phyloP scores from a whole-genome alignment of 805 yeast genomes.

The Pichia kluyveri region DNA sequence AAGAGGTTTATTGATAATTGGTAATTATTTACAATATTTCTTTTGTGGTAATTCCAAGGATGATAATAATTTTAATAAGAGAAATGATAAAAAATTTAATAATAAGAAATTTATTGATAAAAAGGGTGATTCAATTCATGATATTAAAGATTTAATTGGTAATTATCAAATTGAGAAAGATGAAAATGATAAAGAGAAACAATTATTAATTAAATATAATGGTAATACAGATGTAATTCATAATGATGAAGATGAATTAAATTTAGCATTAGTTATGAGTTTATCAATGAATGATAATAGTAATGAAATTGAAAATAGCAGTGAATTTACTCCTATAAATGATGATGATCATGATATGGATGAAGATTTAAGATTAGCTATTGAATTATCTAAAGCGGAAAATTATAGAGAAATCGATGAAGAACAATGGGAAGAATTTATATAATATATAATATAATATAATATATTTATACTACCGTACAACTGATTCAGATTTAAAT shows the following conservation, averaged over 20 bases:
- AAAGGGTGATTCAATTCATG: constrained; percentile 19
- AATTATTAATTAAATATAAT: constrained; percentile 35
- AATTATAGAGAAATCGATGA: not conserved
- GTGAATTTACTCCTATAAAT: no score
- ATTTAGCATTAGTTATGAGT: constrained; percentile 35
- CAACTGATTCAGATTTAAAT: constrained; percentile 25
- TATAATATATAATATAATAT: not conserved
- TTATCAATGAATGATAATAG: constrained; percentile 14
- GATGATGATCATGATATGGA: constrained; percentile 4
- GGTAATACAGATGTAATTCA: constrained; percentile 29
- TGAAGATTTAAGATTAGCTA: constrained; percentile 10
- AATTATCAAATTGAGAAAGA: constrained; percentile 22
- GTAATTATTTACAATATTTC: constrained; percentile 37
- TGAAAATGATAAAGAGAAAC: constrained; percentile 14
- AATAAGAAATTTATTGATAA: constrained; percentile 8
- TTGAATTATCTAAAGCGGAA: constrained; percentile 11
- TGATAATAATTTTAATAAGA: constrained; percentile 7
- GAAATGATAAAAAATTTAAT: constrained; percentile 7
- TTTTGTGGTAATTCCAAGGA: constrained; percentile 33
- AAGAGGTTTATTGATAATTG: constrained; percentile 33
- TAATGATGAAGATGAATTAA: constrained; percentile 30
- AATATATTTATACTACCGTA: constrained; percentile 14
- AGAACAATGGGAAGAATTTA: constrained; percentile 8
- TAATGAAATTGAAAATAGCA: not conserved
- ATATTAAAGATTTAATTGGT: constrained; percentile 26